Conservation (phyloP, 257 asterid genomes). For the Solanum paucissectum region DNA sequence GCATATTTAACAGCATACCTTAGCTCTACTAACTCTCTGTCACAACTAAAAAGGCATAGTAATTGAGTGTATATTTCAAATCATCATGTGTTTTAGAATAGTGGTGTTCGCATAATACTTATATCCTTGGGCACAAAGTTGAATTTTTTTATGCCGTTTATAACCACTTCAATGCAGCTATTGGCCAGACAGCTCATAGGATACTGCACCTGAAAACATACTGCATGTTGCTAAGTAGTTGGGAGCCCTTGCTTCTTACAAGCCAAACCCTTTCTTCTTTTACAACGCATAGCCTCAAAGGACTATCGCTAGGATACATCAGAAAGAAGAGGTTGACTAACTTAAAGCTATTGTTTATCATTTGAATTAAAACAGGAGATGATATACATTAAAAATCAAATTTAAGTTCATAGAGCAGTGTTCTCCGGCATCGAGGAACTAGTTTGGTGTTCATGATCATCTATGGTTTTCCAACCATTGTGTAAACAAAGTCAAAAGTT, state of each 20-base stretch:
- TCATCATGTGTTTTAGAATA: neutral
- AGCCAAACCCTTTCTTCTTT: neutral
- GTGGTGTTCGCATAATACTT: neutral
- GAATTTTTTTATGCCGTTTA: neutral
- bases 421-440: neutral
- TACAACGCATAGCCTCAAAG: neutral
- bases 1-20: neutral
- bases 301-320: neutral
- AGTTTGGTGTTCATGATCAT: neutral
- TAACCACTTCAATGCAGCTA: neutral
- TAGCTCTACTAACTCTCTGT: neutral
- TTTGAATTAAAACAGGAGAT: neutral
- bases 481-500: neutral
- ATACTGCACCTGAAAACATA: neutral
- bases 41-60: neutral
- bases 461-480: neutral
- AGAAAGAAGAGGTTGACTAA: neutral
- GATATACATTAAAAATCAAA: neutral
- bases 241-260: neutral
- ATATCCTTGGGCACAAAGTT: neutral
- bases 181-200: neutral
- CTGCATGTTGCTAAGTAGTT: neutral
- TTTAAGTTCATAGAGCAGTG: neutral
- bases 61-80: neutral
- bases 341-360: neutral